A percentile compares a stretch with the other conserved stretches of the same genome.
These are phyloP conservation scores for Penicillium carneum DNA, from an alignment of 2,329 filamentous ascomycete species.

Conservation along the genomic window DNA sequence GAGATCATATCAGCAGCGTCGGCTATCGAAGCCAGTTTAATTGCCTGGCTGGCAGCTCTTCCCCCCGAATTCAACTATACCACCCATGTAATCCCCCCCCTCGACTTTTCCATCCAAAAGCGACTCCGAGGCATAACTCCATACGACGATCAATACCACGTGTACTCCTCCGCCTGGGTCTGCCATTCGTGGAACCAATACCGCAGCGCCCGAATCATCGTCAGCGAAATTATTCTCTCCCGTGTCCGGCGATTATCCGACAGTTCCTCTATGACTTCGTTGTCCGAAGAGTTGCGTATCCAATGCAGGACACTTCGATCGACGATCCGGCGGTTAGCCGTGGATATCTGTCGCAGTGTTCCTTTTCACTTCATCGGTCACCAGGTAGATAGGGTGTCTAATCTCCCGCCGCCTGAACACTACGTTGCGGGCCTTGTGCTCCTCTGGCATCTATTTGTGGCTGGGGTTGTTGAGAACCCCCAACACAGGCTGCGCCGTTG, in stretches of 20 bases:
- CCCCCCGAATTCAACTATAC: constrained; percentile 41
- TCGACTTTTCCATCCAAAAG: constrained; percentile 48
- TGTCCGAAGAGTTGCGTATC: constrained; percentile 42
- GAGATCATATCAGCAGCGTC: constrained; percentile 45
- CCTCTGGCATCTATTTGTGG: constrained; percentile 50
- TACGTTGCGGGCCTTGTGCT: constrained; percentile 45
- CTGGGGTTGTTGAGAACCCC: constrained; percentile 42
- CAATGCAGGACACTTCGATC: constrained; percentile 42
- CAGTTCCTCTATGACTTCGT: constrained; percentile 27
- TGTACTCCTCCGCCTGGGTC: constrained; percentile 62
- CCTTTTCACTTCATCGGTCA: constrained; percentile 46
- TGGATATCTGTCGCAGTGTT: constrained; percentile 49
- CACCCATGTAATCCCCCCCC: constrained; percentile 32
- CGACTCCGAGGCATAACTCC: constrained; percentile 36
- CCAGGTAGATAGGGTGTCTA: constrained; percentile 22
- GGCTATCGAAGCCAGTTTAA: constrained; percentile 45
- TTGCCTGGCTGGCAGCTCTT: constrained; percentile 42
- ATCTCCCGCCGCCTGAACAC: constrained; percentile 36
- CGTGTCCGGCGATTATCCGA: constrained; percentile 39
- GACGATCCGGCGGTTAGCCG: constrained; percentile 40
- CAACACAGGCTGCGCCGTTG: constrained; percentile 42
- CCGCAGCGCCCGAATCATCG: constrained; percentile 64
- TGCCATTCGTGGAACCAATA: constrained; percentile 67
- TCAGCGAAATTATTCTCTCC: constrained; percentile 58
- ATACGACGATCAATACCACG: constrained; percentile 63